Base-by-base conservation (phyloP, 352 stramenopile species). In the Phytophthora chlamydospora region DNA sequence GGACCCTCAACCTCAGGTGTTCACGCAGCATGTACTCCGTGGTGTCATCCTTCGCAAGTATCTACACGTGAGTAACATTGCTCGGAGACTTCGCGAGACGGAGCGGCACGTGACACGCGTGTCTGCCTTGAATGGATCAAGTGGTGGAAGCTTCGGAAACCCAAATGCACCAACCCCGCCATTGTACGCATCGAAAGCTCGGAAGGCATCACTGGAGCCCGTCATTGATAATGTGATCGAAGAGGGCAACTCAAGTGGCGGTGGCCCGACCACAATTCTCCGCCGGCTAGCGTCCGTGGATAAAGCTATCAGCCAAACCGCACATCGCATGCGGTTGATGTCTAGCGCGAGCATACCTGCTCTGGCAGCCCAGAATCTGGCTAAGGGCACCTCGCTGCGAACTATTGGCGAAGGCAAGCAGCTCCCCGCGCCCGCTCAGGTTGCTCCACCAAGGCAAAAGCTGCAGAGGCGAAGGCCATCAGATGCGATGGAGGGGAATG, bases 21-120 rank as follows among this genome's bases (percentile, higher is more conserved):
- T 90, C 43, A 70, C 68, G 0, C 79, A 89, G 24, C 81, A 90
- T 49, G 68, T 91, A 4, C 52, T 87, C 0, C 77, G 79, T 0
- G 71, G 79, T n/a, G 69, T 80, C 6, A 82, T 88, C 36, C 56
- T 91, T 17, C 77, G 79, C 49, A 89, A 88, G 61, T 88, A 89
- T 54, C 62, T 91, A 0, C 78, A 91, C 47, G 66, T 72, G 1
- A 88, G 63, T 47, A 88, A 84, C 47, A 78, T 91, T 55, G 65
- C 73, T n/a, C 76, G 76, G 6, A 87, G 77, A 47, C 67, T 89
- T 36, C 87, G 82, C 39, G 81, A 91, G 36, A 88, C 77, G 0
- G 79, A 91, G 50, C 73, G 84, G 27, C 73, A 85, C 12, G 58
- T 71, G 9, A 53, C 88, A 6, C 71, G 69, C 29, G 68, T 45